These are phyloP conservation scores for Phialemonium atrogriseum DNA, from an alignment of 2,329 filamentous ascomycete genomes.

Conservation along the genomic window DNA sequence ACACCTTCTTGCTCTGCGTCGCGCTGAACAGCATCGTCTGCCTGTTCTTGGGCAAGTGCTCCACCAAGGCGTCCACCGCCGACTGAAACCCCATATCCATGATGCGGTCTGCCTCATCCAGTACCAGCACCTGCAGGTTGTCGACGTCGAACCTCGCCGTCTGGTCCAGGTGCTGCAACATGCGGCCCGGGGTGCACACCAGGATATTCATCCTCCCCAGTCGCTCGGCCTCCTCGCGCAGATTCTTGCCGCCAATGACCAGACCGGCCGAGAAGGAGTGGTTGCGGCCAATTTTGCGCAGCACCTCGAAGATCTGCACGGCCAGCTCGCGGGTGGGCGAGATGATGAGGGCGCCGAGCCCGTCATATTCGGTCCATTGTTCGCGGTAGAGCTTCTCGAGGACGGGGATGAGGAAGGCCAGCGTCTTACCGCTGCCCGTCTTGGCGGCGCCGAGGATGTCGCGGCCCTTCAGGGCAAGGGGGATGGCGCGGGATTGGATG, in stretches of 20 bases:
- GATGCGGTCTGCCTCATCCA: conserved; percentile 94
- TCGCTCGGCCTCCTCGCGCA: conserved; percentile 79
- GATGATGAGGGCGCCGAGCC: conserved; percentile 84
- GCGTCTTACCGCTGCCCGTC: conserved; percentile 90
- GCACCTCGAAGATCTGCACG: conserved; percentile 92
- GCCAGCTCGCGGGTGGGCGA: conserved; percentile 92
- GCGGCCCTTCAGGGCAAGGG: conserved; percentile 71
- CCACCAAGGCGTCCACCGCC: conserved; percentile 84
- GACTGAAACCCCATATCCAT: conserved; percentile 95
- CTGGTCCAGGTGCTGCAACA: conserved; percentile 93
- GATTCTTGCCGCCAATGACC: conserved; percentile 85
- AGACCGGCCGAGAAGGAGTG: conserved; percentile 89
- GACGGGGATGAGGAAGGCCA: conserved; percentile 86
- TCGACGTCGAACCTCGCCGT: conserved; percentile 84
- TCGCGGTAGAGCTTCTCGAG: conserved; percentile 86
- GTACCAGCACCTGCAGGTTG: conserved; percentile 83
- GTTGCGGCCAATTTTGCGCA: conserved; percentile 80
- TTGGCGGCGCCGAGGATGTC: conserved; percentile 94
- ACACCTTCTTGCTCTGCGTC: conserved; percentile 90
- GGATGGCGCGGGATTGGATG: conserved; percentile 84
- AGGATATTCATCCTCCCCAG: conserved; percentile 92
- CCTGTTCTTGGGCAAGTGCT: conserved; percentile 75
- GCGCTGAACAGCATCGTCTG: conserved; percentile 95
- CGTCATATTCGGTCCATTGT: conserved; percentile 85
- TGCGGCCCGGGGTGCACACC: conserved; percentile 88